These are phyloP conservation scores for Tuber aestivum DNA, from an alignment of 495 filamentous ascomycete genomes.

Conservation along the genomic window DNA sequence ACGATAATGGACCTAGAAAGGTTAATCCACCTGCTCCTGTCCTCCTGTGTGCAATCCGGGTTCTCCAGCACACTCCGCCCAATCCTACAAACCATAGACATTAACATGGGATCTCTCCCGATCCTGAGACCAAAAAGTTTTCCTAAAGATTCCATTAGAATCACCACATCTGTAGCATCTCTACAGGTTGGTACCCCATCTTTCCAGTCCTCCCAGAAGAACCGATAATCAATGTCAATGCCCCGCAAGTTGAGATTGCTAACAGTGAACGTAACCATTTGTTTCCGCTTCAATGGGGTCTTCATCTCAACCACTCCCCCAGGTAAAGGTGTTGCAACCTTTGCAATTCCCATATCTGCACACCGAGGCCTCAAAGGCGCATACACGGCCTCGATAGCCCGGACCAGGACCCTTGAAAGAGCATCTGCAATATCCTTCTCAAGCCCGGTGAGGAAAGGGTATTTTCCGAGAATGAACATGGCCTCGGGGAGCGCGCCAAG, in stretches of 20 bases:
- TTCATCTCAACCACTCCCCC: constrained; percentile 32
- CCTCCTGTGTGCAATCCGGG: constrained; percentile 53
- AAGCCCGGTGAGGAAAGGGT: constrained; percentile 80
- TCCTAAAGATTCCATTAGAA: constrained; percentile 75
- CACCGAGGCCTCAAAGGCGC: constrained; percentile 49
- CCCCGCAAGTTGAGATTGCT: constrained; percentile 38
- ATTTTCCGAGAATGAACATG: constrained; percentile 83
- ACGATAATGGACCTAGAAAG: constrained; percentile 75
- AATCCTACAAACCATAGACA: constrained; percentile 74
- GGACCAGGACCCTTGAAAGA: constrained; percentile 75
- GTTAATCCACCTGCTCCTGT: constrained; percentile 31
- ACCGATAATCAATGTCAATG: constrained; percentile 56
- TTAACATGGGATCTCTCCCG: constrained; percentile 70
- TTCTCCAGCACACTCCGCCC: constrained; percentile 65
- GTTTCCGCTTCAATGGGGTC: constrained; percentile 36
- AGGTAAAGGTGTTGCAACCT: constrained; percentile 27
- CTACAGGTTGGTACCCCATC: constrained; percentile 90
- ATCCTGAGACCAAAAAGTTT: constrained; percentile 81
- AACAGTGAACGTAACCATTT: constrained; percentile 42
- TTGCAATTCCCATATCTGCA: constrained; percentile 38
- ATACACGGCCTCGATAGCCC: constrained; percentile 68
- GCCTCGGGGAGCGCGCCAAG: constrained; percentile 92
- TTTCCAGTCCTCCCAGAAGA: constrained; percentile 97
- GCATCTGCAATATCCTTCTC: constrained; percentile 71
- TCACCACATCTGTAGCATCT: constrained; percentile 80